phyloP scores from a whole-genome alignment of 2,329 filamentous ascomycete genomes.

The Colletotrichum sp. region DNA sequence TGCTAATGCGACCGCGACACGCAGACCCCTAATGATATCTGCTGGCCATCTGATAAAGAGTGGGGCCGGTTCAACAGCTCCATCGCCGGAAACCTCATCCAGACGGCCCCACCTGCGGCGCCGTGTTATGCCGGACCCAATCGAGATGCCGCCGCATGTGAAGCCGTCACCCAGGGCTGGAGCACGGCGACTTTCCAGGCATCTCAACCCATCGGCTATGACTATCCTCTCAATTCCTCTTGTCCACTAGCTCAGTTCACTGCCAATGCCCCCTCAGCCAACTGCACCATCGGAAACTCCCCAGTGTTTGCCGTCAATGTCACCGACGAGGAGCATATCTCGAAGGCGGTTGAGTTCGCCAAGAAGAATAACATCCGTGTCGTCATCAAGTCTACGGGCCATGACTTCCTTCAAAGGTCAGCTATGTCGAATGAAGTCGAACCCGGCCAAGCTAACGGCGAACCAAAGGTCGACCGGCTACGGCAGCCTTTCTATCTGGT shows the following conservation, averaged over 20 bases:
- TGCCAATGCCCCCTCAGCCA: background rate
- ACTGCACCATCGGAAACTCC: constrained; percentile 44
- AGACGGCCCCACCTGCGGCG: constrained; percentile 51
- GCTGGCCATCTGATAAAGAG: constrained; percentile 52
- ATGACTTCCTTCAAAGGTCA: constrained; percentile 24
- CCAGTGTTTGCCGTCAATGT: constrained; percentile 28
- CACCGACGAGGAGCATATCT: background rate
- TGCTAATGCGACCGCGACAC: background rate
- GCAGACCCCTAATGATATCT: constrained; percentile 37
- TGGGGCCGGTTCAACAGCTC: constrained; percentile 57
- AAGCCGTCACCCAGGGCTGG: background rate
- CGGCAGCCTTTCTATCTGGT: constrained; percentile 43
- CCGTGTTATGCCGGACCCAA: background rate
- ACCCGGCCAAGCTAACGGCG: background rate
- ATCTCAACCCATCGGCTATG: constrained; percentile 1
- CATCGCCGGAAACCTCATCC: constrained; percentile 53
- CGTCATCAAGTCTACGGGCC: constrained; percentile 37
- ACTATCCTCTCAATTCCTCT: background rate
- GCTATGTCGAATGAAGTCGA: background rate
- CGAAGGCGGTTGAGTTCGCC: constrained; percentile 33
- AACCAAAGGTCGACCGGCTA: constrained; percentile 51
- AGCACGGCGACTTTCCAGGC: background rate
- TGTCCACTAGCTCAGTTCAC: background rate
- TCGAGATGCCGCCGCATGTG: background rate
- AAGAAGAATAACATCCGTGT: constrained; percentile 45